Percentiles rank a stretch among this genome's conserved stretches.
These are phyloP conservation scores for Rhynchospora tenuis DNA, from an alignment of 176 grass and related monocot genomes.

Conservation along the genomic window DNA sequence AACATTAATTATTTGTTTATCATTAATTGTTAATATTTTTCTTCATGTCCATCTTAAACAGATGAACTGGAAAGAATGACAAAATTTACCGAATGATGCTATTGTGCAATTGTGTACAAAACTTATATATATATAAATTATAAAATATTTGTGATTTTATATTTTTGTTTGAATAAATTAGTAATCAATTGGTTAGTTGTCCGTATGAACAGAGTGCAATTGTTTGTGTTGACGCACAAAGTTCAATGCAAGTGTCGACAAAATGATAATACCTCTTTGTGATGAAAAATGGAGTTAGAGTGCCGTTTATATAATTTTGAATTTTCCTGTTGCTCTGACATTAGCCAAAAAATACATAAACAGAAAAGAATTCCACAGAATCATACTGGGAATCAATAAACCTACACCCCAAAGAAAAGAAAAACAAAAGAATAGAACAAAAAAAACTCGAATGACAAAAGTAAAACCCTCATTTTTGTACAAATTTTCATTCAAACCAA, in stretches of 20 bases:
- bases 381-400: constrained; percentile 14
- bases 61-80: no score
- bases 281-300: not conserved
- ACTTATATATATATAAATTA: no score
- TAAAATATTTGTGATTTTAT: no score
- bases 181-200: no score
- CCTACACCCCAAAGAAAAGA: not conserved
- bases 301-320: not conserved
- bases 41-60: no score
- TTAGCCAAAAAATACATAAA: not conserved
- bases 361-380: constrained; percentile 1
- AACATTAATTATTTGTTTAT: no score
- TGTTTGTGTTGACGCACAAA: no score
- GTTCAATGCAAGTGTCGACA: not conserved
- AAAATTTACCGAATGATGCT: no score
- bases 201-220: no score
- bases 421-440: not conserved
- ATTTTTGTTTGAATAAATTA: no score
- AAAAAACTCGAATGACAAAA: not conserved
- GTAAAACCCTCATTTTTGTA: constrained; percentile 7
- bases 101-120: no score
- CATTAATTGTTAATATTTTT: no score
- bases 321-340: not conserved
- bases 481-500: constrained; percentile 6
- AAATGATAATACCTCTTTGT: not conserved